Evolutionary conservation across 108 stramenopile species (phyloP), one percentile per base, ranked within the genome.

Genomic region (Heterococcus sp.): DNA sequence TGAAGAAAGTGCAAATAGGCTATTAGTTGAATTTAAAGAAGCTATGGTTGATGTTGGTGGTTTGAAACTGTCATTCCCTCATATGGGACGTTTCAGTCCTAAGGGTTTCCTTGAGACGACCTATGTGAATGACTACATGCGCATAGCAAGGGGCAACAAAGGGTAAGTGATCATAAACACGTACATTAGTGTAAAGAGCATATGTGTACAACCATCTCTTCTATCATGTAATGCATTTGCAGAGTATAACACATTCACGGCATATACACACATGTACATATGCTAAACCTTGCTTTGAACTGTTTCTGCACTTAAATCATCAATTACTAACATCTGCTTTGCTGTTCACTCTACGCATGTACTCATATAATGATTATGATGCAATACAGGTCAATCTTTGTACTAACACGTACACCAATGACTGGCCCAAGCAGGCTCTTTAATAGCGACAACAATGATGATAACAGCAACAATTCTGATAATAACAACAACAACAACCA

Each of bases 101-200:
- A 71, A 27, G 37, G 79, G 79, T 2, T 81, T 72, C 72, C 58
- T 81, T 72, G 79, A 81, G 27, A 81, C 79, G 14, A 81, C 79
- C 5, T 81, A 72, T 72, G 63, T 81, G 72, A 72, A 81, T 37
- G 72, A 81, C 66, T 66, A 72, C 37, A 71, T 81, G 32, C 71
- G 79, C 3, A 81, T 81, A 34, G 71, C 71, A 2, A 37, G 79
- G 14, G 79, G 79, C 3, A 81, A 81, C 65, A 72, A 72, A 39
- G 79, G 79, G 30, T 81, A 66, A 5, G 38, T 81, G 14, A 58
- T 8, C 46, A 58, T 58, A 8, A 14, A 58, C 46, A 58, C 21
- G 46, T 14, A 58, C 14, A 14, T 8, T 58, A 58, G 46, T 21
- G 21, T 58, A 21, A 58, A 14, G 46, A 8, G 8, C 46, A 58